Conservation (phyloP, 1,284 basidiomycete species). For the Mrakiaceae sp. region DNA sequence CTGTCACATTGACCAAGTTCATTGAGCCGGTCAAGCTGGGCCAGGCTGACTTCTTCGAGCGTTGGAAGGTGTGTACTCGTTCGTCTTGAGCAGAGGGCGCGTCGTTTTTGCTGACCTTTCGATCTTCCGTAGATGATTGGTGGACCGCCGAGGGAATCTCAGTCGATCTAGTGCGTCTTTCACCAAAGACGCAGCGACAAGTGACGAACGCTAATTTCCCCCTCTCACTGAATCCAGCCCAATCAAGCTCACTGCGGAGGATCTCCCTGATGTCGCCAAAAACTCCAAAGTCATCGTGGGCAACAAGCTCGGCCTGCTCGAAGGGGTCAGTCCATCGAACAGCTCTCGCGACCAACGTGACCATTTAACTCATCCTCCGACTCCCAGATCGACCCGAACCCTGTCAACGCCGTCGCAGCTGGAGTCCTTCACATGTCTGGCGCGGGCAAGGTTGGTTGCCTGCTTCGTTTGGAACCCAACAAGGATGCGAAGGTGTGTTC, state of each 20-base stretch:
- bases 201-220: background rate
- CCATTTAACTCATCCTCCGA: too few species aligned
- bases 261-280: conserved; percentile 60
- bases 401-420: conserved; percentile 73
- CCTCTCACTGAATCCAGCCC: conserved; percentile 31
- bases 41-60: conserved; percentile 81
- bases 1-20: conserved; percentile 82
- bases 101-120: background rate
- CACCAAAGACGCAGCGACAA: background rate
- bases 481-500: conserved; percentile 70
- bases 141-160: conserved; percentile 73
- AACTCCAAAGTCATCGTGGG: conserved; percentile 68
- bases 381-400: conserved; percentile 17
- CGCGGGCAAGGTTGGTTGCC: conserved; percentile 87
- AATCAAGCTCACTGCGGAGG: conserved; percentile 53
- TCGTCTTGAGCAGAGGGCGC: conserved; percentile 60
- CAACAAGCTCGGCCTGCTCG: conserved; percentile 60
- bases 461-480: conserved; percentile 89
- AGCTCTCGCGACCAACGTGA: background rate
- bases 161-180: conserved; percentile 52
- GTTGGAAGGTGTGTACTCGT: conserved; percentile 57
- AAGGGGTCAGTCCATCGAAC: conserved; percentile 32
- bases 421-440: conserved; percentile 80
- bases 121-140: background rate
- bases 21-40: conserved; percentile 81